Percentiles rank a stretch among this genome's conserved stretches.
These are phyloP conservation scores for Hypoxylon subgilvum DNA, from an alignment of 495 filamentous ascomycete species.

Conservation along the genomic window DNA sequence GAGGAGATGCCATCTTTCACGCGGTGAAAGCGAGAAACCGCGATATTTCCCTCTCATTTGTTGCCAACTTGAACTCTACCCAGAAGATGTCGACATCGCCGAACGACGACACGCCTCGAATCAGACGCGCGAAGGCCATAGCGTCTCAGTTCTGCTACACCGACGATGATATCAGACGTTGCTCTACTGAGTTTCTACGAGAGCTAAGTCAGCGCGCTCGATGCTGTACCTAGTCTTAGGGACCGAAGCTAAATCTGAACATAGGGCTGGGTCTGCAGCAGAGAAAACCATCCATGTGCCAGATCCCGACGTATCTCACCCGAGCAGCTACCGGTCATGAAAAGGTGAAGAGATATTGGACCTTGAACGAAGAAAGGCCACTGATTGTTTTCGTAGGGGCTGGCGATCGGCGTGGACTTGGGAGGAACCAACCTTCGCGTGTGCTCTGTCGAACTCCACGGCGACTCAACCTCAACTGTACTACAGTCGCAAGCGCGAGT, in stretches of 20 bases:
- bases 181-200: conserved; percentile 80
- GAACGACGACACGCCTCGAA: too few relatives aligned
- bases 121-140: conserved; percentile 77
- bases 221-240: conserved; percentile 13
- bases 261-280: conserved; percentile 87
- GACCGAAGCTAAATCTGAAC: conserved; percentile 49
- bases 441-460: conserved; percentile 89
- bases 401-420: conserved; percentile 95
- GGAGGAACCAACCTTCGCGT: conserved; percentile 98
- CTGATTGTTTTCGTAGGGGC: conserved; percentile 70
- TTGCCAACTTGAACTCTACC: too few relatives aligned
- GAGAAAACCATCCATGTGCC: conserved; percentile 80
- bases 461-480: conserved; percentile 89
- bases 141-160: conserved; percentile 86
- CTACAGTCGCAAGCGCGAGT: conserved; percentile 92
- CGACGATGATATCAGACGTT: conserved; percentile 76
- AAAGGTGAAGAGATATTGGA: conserved; percentile 68
- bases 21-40: too few relatives aligned
- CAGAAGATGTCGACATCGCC: too few relatives aligned
- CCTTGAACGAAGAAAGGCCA: neutral
- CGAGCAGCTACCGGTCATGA: conserved; percentile 96
- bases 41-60: too few relatives aligned
- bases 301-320: conserved; percentile 97
- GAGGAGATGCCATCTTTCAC: too few relatives aligned
- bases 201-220: conserved; percentile 85